Base-by-base conservation (phyloP, 805 yeast species). In the Nakazawaea ishiwadae region DNA sequence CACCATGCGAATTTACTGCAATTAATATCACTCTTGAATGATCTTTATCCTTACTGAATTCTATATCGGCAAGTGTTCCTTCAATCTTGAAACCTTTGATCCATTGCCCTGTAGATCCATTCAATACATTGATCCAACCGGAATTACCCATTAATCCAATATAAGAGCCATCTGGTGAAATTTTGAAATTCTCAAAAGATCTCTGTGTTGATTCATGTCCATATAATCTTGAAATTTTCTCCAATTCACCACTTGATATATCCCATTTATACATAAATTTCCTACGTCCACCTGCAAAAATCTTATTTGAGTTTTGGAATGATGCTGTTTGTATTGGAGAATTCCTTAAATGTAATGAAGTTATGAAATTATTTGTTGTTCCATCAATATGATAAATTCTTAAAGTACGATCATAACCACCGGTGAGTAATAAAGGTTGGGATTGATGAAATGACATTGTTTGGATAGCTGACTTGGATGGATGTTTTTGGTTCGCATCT, bases 251-350 rank as follows among this genome's bases (percentile, higher is more conserved):
- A 40, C 45, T 48, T 40, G 60, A 58, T 38, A 93, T 68, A 60
- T 89, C 90, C 96, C 98, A 90, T 37, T 88, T 81, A 63, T 84
- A 87, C 87, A 93, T 81, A 58, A 82, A 90, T 44, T 86, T 74
- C 66, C 99, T 78, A 65, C 97, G 79, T 45, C 98, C 99, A 47
- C 84, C 96, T 2, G 95, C 85, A 56, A 77, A 82, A 8, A 91
- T 79, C 51, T 70, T 66, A 54, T 68, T 72, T 11, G 69, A 64
- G 40, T 60, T 59, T 43, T 77, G 75, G 60, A 87, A 88, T 47
- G 67, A 62, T 26, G 95, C 90, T 0, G 85, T 74, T 50, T 82
- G 84, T 35, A 93, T 72, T 4, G 98, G 96, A 9, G 87, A 74
- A 48, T 85, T 80, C 39, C 81, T 75, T 42, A 93, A 68, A 60